Percentiles rank a stretch among this genome's conserved stretches.
Evolutionary conservation across 257 asterid genomes (phyloP).

Genomic region (Coffea canephora): DNA sequence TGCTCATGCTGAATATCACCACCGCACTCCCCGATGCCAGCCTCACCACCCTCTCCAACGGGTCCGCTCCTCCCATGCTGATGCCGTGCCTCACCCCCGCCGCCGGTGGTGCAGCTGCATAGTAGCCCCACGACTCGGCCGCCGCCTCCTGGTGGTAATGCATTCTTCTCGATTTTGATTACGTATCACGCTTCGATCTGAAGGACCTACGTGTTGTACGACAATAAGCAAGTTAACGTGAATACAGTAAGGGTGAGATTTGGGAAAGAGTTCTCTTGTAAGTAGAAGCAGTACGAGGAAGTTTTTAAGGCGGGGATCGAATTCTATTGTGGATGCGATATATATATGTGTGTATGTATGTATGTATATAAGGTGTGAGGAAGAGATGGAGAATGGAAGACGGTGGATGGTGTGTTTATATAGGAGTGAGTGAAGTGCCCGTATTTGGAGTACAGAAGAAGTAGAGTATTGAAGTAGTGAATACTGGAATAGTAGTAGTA

Average conservation of each 20-base stretch:
- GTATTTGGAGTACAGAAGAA: no score
- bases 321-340: neutral
- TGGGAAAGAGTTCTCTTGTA: no score
- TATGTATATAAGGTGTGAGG: neutral
- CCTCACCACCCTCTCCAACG: conserved; percentile 38
- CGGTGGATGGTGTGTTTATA: conserved; percentile 18
- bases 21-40: conserved; percentile 45
- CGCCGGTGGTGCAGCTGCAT: neutral
- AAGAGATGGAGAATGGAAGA: conserved; percentile 13
- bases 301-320: neutral
- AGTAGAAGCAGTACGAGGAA: neutral
- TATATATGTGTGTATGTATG: no score
- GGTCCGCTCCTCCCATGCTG: conserved; percentile 20
- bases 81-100: conserved; percentile 4
- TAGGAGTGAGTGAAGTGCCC: neutral
- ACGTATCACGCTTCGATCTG: neutral
- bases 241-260: neutral
- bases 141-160: conserved; percentile 30
- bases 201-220: no score
- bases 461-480: no score
- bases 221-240: neutral
- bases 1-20: conserved; percentile 42
- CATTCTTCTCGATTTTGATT: conserved; percentile 17
- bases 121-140: conserved; percentile 28
- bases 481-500: no score